Percentiles rank a stretch among this genome's conserved stretches.
Conservation (phyloP, 805 yeast genomes). For the Pichia deserticola region DNA sequence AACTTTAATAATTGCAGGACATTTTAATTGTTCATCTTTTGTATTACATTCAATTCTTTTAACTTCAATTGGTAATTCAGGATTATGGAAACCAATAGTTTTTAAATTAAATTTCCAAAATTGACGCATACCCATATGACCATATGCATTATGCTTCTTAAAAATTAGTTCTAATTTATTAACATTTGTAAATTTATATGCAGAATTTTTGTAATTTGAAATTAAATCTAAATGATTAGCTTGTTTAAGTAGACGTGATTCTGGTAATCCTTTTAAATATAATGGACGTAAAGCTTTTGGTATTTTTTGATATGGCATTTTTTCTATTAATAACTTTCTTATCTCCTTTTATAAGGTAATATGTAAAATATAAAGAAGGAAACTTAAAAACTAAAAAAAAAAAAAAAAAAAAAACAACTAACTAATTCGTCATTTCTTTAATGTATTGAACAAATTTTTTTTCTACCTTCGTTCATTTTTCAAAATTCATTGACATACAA, state of each 20-base stretch:
- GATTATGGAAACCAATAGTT: constrained; percentile 76
- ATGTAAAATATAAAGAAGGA: no score
- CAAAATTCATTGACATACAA: no score
- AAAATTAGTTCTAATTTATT: constrained; percentile 45
- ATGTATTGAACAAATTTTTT: no score
- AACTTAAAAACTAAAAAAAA: no score
- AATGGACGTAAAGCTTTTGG: constrained; percentile 20
- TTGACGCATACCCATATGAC: constrained; percentile 61
- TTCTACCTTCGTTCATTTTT: no score
- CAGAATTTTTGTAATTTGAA: constrained; percentile 40
- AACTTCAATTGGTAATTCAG: constrained; percentile 55
- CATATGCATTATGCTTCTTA: constrained; percentile 37
- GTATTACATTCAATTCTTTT: constrained; percentile 40
- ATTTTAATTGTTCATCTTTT: constrained; percentile 35
- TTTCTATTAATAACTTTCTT: background rate
- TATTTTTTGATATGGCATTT: constrained; percentile 17
- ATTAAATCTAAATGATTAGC: constrained; percentile 42
- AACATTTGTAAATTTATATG: constrained; percentile 29
- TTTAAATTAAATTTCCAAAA: constrained; percentile 75
- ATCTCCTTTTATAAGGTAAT: no score
- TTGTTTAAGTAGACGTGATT: constrained; percentile 39
- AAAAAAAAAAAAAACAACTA: no score
- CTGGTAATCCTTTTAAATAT: constrained; percentile 30
- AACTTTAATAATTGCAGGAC: constrained; percentile 41
- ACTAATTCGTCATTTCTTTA: no score